These are phyloP conservation scores for Piloderma croceum DNA, from an alignment of 768 basidiomycete genomes.

Conservation along the genomic window DNA sequence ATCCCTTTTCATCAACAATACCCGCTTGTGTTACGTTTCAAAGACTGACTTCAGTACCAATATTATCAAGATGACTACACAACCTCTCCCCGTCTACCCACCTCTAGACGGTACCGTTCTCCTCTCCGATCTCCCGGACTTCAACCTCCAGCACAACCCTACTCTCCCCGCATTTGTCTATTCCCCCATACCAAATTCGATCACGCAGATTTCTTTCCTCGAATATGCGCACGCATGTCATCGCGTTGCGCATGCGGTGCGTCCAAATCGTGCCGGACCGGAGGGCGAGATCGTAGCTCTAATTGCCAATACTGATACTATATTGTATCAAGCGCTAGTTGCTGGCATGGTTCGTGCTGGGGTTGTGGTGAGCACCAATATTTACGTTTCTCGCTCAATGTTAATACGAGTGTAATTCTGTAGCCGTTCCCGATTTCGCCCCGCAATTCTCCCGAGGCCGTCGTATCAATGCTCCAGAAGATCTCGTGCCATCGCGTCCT, in stretches of 20 bases:
- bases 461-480: constrained; percentile 15
- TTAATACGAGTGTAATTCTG: neutral
- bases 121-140: constrained; percentile 29
- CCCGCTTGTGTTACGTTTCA: too few species aligned
- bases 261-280: constrained; percentile 25
- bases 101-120: constrained; percentile 20
- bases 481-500: constrained; percentile 13
- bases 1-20: too few species aligned
- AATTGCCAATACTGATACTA: constrained; percentile 7
- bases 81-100: constrained; percentile 3
- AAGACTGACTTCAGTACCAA: too few species aligned
- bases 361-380: constrained; percentile 5
- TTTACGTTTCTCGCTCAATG: neutral
- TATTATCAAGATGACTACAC: neutral
- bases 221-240: constrained; percentile 43
- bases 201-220: constrained; percentile 30
- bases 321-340: constrained; percentile 19
- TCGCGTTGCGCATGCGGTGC: constrained; percentile 34
- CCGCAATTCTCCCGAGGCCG: constrained; percentile 13
- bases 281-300: constrained; percentile 5
- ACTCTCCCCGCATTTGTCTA: constrained; percentile 27
- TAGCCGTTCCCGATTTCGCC: constrained; percentile 19
- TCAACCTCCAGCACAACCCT: constrained; percentile 32
- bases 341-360: constrained; percentile 11
- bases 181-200: constrained; percentile 9